phyloP scores from a whole-genome alignment of 2,329 filamentous ascomycete species.

The Talaromyces atroroseus region DNA sequence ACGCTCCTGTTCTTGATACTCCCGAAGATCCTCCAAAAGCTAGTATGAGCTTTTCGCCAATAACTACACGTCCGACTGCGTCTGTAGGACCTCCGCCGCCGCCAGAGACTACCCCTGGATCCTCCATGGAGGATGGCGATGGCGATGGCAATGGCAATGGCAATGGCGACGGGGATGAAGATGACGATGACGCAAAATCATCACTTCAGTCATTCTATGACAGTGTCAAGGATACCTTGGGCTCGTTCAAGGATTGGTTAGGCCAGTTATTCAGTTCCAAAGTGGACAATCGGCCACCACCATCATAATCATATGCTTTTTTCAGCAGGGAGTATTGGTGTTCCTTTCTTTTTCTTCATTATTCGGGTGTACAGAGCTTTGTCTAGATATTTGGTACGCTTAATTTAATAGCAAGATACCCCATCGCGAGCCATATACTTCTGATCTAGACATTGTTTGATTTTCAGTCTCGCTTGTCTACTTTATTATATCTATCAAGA shows the following conservation, averaged over 20 bases:
- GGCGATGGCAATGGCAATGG: background rate
- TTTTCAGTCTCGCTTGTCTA: background rate
- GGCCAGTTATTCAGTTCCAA: conserved; percentile 10
- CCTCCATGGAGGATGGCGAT: background rate
- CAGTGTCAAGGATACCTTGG: conserved; percentile 9
- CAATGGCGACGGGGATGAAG: too few relatives aligned
- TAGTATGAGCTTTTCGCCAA: background rate
- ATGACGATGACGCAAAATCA: background rate
- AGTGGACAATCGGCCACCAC: conserved; percentile 8
- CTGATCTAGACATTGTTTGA: background rate
- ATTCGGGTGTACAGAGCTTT: background rate
- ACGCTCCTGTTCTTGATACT: conserved; percentile 25
- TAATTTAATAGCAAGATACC: conserved; percentile 7
- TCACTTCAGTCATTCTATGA: conserved; percentile 10
- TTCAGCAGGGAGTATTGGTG: conserved; percentile 1
- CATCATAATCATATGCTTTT: background rate
- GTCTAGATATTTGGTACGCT: background rate
- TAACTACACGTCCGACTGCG: background rate
- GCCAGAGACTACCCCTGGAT: background rate
- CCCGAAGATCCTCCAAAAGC: conserved; percentile 28
- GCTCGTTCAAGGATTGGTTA: conserved; percentile 14
- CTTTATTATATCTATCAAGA: too few relatives aligned
- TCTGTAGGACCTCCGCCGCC: background rate
- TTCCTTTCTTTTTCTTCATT: background rate
- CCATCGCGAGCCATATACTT: background rate